phyloP scores from a whole-genome alignment of 345 rosid genomes.

The Populus deltoides region DNA sequence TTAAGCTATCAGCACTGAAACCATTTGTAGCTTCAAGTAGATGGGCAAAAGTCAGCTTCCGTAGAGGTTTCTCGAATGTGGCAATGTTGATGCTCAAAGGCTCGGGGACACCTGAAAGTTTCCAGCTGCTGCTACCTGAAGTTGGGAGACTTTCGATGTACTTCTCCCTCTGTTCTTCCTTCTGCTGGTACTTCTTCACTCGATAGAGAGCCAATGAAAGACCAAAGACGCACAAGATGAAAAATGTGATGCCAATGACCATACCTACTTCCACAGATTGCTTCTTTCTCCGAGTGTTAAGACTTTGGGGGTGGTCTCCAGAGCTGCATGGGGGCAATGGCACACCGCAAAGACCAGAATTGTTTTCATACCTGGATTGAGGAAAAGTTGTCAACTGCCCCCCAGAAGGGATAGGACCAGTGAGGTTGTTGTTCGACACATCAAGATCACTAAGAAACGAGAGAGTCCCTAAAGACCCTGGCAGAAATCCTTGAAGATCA shows the following conservation, averaged over 20 bases:
- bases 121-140: constrained; percentile 89
- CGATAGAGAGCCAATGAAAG: constrained; percentile 60
- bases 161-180: constrained; percentile 64
- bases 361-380: constrained; percentile 72
- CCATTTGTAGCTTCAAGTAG: constrained; percentile 94
- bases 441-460: constrained; percentile 91
- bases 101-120: constrained; percentile 83
- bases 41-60: constrained; percentile 85
- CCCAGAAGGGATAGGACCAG: constrained; percentile 83
- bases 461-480: constrained; percentile 68
- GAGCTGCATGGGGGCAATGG: constrained; percentile 72
- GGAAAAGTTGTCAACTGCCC: constrained; percentile 96
- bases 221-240: constrained; percentile 56
- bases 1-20: constrained; percentile 81
- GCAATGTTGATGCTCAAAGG: constrained; percentile 95
- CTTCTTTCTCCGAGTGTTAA: constrained; percentile 29
- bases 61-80: constrained; percentile 91
- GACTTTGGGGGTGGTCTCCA: constrained; percentile 23
- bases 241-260: constrained; percentile 71
- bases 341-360: constrained; percentile 88
- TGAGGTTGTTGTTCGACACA: constrained; percentile 86
- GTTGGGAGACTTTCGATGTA: constrained; percentile 85
- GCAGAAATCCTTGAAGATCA: constrained; percentile 65
- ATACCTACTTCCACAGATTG: constrained; percentile 53
- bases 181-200: constrained; percentile 51